Evolutionary conservation across 805 yeast species (phyloP), one percentile per base, ranked within the genome.

Genomic region (Saccharomycopsis guyanensis): DNA sequence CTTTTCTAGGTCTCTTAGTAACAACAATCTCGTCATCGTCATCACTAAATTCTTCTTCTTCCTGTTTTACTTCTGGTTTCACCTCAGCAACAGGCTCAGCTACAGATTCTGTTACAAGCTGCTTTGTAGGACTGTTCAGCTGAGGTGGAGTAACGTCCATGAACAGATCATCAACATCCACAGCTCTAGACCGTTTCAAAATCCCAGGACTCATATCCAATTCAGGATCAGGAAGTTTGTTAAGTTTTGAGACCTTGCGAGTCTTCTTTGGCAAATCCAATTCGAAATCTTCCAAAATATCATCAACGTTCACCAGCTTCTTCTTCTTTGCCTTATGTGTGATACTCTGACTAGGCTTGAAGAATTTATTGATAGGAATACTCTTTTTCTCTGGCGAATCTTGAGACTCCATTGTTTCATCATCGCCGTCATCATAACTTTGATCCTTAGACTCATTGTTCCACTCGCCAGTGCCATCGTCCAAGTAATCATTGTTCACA

Each of bases 391-490:
- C 39, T 18, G 41, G 16, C 7, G 23, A 53, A 31, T 41, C 36
- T 44, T 38, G 19, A 15, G 58, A 18, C 39, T 45, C 23, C 57
- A 60, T 34, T 31, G 54, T 49, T 60, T 55, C 71, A 18, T 72
- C 78, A 29, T 75, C 83, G 36, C 76, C 82, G n/a, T 78, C 73
- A 50, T 72, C 73, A 56, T 74, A 75, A 43, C 70, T 65, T 37
- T 72, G 75, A 45, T 70, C 67, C 46, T 69, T 59, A 29, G 69
- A 63, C 34, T 68, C 71, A 10, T 36, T 36, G 49, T 80, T 94
- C 89, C 95, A 87, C 50, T 87, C 95, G 56, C 91, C 94, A 5
- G 73, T 85, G 48, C 98, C 98, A 37, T 84, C 84, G 56, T 93
- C 97, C 1, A 87, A 89, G 58, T 91, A 91, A 0, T 97, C 97